phyloP scores from a whole-genome alignment of 495 filamentous ascomycete species.

The Daldinia grandis region DNA sequence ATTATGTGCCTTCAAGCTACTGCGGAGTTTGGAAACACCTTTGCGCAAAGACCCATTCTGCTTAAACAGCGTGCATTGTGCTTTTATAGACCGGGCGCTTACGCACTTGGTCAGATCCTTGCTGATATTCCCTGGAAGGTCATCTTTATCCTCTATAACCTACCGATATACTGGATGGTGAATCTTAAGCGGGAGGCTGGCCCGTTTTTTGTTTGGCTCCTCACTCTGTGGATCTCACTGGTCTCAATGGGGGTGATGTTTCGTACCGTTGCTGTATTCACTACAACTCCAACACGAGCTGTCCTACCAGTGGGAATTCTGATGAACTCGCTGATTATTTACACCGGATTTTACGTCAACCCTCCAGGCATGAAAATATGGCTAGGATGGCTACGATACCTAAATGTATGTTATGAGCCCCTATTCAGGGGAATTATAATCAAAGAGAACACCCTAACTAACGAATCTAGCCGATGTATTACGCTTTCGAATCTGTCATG shows the following conservation, averaged over 20 bases:
- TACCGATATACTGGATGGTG: slow-evolving; percentile 67
- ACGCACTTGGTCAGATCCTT: slow-evolving; percentile 66
- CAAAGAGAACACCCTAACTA: background rate
- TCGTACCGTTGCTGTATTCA: slow-evolving; percentile 72
- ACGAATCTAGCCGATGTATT: slow-evolving; percentile 66
- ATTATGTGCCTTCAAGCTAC: slow-evolving; percentile 47
- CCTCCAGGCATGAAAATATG: slow-evolving; percentile 78
- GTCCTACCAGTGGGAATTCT: slow-evolving; percentile 74
- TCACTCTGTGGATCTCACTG: slow-evolving; percentile 62
- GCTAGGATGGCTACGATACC: slow-evolving; percentile 82
- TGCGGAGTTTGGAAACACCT: slow-evolving; percentile 69
- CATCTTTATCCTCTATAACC: slow-evolving; percentile 59
- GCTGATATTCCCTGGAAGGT: slow-evolving; percentile 66
- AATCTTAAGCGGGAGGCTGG: slow-evolving; percentile 59
- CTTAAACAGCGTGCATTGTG: slow-evolving; percentile 70
- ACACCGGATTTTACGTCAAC: slow-evolving; percentile 82
- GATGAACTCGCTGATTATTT: slow-evolving; percentile 75
- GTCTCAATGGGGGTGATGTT: slow-evolving; percentile 68
- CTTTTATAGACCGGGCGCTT: slow-evolving; percentile 70
- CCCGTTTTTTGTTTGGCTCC: slow-evolving; percentile 71
- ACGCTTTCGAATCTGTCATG: slow-evolving; percentile 87
- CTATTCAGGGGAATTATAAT: background rate
- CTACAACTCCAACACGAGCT: slow-evolving; percentile 74
- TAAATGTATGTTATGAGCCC: slow-evolving; percentile 58
- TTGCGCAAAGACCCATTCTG: slow-evolving; percentile 68